These are phyloP conservation scores for Alloascoidea africana DNA, from an alignment of 805 yeast genomes.

Conservation along the genomic window DNA sequence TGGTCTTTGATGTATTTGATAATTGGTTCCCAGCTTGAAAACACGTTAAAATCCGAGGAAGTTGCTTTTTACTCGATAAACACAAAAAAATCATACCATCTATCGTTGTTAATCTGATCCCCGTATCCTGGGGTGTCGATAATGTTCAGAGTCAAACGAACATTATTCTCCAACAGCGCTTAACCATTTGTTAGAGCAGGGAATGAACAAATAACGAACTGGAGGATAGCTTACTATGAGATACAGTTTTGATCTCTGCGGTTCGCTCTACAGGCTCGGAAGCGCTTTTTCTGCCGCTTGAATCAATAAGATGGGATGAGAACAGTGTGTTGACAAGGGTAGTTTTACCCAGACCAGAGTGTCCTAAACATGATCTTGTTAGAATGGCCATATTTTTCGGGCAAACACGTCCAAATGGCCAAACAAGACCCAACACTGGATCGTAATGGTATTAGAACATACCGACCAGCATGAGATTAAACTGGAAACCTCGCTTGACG, in stretches of 20 bases:
- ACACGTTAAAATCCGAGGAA: background rate
- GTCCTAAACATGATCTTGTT: conserved; percentile 8
- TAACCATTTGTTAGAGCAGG: background rate
- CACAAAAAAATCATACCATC: no score
- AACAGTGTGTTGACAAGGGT: conserved; percentile 65
- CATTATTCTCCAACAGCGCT: conserved; percentile 54
- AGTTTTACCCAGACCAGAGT: conserved; percentile 70
- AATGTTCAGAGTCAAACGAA: conserved; percentile 54
- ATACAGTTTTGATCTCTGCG: conserved; percentile 55
- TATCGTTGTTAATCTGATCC: conserved; percentile 71
- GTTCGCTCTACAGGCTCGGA: conserved; percentile 57
- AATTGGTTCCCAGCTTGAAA: conserved; percentile 65
- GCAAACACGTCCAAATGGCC: conserved; percentile 10
- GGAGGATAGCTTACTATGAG: conserved; percentile 22
- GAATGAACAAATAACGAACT: background rate
- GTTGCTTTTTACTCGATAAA: conserved; percentile 1
- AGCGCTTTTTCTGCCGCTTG: conserved; percentile 45
- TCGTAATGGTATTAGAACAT: background rate
- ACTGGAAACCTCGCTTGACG: conserved; percentile 65
- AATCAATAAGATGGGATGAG: conserved; percentile 47
- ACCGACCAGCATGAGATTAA: conserved; percentile 71
- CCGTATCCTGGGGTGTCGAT: conserved; percentile 86
- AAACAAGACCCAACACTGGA: background rate
- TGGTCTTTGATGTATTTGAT: conserved; percentile 76
- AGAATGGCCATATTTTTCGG: background rate